Percentiles rank a stretch among this genome's conserved stretches.
Evolutionary conservation across 2,329 filamentous ascomycete species (phyloP).

Genomic region (Thermomyces lanuginosus): DNA sequence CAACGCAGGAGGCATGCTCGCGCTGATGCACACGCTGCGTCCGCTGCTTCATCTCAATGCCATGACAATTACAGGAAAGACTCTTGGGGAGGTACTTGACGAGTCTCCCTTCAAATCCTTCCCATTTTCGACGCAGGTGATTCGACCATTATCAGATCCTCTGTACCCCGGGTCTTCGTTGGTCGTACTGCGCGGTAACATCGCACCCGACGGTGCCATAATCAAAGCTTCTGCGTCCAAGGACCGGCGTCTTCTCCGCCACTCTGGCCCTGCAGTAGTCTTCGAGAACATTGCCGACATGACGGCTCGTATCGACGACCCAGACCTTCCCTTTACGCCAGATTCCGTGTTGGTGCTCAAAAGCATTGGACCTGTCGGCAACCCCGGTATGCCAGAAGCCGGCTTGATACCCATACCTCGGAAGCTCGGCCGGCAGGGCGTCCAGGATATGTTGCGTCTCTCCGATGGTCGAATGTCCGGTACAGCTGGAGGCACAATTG

Average conservation of each 20-base stretch:
- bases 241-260: conserved; percentile 28
- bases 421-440: conserved; percentile 31
- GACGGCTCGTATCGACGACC: conserved; percentile 30
- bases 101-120: conserved; percentile 27
- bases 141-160: conserved; percentile 30
- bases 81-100: conserved; percentile 31
- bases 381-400: conserved; percentile 39
- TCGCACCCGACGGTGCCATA: conserved; percentile 34
- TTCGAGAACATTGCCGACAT: conserved; percentile 34
- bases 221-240: conserved; percentile 38
- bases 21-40: conserved; percentile 30
- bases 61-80: conserved; percentile 32
- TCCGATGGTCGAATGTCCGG: conserved; percentile 41
- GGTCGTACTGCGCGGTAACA: conserved; percentile 31
- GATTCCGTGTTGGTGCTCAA: conserved; percentile 34
- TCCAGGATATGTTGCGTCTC: conserved; percentile 38
- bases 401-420: conserved; percentile 36
- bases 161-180: conserved; percentile 32
- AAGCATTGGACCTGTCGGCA: conserved; percentile 35
- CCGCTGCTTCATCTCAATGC: conserved; percentile 32
- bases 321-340: conserved; percentile 26
- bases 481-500: conserved; percentile 39
- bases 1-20: conserved; percentile 36
- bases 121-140: conserved; percentile 26
- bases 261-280: conserved; percentile 31